A percentile compares a stretch with the other conserved stretches of the same genome.
Evolutionary conservation across 2,329 filamentous ascomycete species (phyloP).

Genomic region (Rhynchosporium graminicola): DNA sequence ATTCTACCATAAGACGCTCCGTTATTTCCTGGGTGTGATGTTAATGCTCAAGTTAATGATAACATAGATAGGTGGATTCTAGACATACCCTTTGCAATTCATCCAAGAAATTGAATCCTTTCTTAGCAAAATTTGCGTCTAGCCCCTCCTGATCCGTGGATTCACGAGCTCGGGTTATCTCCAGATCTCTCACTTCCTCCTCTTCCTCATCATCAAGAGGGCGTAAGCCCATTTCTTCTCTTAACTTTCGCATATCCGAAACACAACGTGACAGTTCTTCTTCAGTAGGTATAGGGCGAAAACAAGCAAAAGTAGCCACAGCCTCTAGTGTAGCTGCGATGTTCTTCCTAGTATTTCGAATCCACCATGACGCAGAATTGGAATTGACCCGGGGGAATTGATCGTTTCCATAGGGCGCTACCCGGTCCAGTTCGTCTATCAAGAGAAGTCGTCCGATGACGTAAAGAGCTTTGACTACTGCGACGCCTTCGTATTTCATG

Average conservation of each 20-base stretch:
- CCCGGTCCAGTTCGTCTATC: background rate
- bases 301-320: background rate
- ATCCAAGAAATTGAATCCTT: background rate
- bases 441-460: background rate
- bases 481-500: background rate
- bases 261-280: background rate
- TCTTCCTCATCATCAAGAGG: background rate
- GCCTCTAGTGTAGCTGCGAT: background rate
- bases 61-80: background rate
- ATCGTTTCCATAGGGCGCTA: background rate
- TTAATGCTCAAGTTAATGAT: too few relatives aligned
- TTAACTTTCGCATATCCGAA: background rate
- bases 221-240: background rate
- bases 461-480: background rate
- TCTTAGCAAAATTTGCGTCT: background rate
- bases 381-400: background rate
- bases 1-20: background rate
- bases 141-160: background rate
- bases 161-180: background rate
- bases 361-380: background rate
- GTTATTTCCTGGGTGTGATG: background rate
- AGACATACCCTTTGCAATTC: background rate
- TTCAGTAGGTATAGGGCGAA: slow-evolving; percentile 1
- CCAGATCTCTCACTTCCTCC: background rate
- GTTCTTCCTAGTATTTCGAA: slow-evolving; percentile 4